Base-by-base conservation (phyloP, 2,329 filamentous ascomycete genomes). In the Talaromyces sp. region DNA sequence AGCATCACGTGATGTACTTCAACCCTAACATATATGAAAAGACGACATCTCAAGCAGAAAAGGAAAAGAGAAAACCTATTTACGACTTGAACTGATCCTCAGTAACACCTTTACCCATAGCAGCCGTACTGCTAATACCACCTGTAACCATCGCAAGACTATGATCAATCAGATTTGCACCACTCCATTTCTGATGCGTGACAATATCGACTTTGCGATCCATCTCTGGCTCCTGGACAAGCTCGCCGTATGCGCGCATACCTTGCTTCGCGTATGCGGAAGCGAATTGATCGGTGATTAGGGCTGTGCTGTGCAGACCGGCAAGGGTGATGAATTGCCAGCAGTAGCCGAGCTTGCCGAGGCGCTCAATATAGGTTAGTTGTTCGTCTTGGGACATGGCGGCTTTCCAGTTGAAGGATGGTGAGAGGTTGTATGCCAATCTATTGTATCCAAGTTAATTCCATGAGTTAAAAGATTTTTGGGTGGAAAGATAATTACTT, bases 291-390 rank as follows among this genome's bases (percentile, higher is more conserved):
- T 98, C 88, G 73, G 89, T 90, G 81, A 97, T 96, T 62, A 99
- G 87, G 43, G 94, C 95, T 3, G 92, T 97, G 68, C 92, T 96
- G 84, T 99, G 95, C 75, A 99, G 86, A 71, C 95, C 95, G 5
- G 94, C 95, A 56, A 99, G 87, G n/a, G 95, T 99, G 84, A 99
- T 99, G 85, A 99, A 99, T 81, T 99, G 95, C 95, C 95, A 99
- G 87, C 92, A 96, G 87, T 99, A 99, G 68, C 95, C 95, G 58
- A 99, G 87, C 68, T 83, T 75, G 67, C 89, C 93, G 47, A 99
- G 90, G 49, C 95, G 91, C 68, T 89, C 84, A 83, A 99, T 99
- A 83, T 98, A 99, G 22, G 95, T 99, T 83, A 97, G 92, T 82
- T 99, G 95, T 78, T 98, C 94, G 62, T 86, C 85, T 70, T 90